Percentiles rank a stretch among this genome's conserved stretches.
phyloP scores from a whole-genome alignment of 371 early-diverging fungal species.

The Lichtheimia hyalospora region DNA sequence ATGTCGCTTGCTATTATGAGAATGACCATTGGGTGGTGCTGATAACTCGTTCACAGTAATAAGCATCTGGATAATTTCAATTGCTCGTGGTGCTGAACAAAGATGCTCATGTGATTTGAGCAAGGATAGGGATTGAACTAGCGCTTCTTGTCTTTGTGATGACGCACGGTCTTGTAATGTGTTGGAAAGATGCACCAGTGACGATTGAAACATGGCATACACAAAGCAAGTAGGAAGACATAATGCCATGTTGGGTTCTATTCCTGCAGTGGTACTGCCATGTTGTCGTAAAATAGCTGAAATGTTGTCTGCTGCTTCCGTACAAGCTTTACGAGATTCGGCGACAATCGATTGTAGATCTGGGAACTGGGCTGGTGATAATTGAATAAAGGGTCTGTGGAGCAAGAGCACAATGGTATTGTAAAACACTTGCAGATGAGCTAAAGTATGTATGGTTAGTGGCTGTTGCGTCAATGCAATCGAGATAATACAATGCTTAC shows the following conservation, averaged over 20 bases:
- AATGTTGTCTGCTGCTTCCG: conserved; percentile 31
- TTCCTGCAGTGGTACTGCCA: conserved; percentile 15
- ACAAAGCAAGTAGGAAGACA: conserved; percentile 46
- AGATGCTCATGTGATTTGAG: conserved; percentile 28
- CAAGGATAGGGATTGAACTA: conserved; percentile 25
- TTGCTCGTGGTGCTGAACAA: conserved; percentile 30
- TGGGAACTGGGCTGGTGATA: conserved; percentile 19
- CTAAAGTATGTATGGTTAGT: conserved; percentile 11
- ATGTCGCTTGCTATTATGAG: conserved; percentile 5
- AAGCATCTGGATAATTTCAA: conserved; percentile 35
- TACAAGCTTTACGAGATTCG: conserved; percentile 33
- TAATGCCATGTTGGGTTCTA: conserved; percentile 26
- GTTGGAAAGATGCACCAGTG: conserved; percentile 34
- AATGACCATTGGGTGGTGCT: neutral
- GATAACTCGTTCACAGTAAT: conserved; percentile 23
- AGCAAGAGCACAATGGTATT: conserved; percentile 51
- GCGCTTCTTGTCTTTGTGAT: conserved; percentile 7
- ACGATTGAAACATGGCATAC: conserved; percentile 50
- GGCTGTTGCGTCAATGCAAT: conserved; percentile 6
- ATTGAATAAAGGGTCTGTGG: conserved; percentile 55
- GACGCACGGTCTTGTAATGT: conserved; percentile 27
- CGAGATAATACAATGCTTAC: conserved; percentile 13
- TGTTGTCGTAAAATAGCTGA: conserved; percentile 27
- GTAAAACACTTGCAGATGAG: conserved; percentile 52
- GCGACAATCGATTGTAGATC: conserved; percentile 24